phyloP scores from a whole-genome alignment of 108 stramenopile genomes.

The Schizochytrium sp. region DNA sequence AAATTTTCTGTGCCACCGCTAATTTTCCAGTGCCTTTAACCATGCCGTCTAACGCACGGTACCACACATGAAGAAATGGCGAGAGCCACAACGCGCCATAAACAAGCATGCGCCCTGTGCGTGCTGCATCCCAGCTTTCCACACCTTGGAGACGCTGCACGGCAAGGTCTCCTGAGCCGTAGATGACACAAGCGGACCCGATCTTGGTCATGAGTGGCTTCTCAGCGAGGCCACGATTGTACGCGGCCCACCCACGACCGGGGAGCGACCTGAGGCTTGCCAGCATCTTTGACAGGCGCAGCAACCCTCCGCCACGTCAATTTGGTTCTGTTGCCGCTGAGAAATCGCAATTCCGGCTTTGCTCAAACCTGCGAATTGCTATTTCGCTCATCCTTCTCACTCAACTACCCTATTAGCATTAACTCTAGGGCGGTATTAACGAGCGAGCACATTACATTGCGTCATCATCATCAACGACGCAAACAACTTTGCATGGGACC shows the following conservation, averaged over 20 bases:
- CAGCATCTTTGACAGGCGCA: too few species aligned
- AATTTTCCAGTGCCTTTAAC: conserved; percentile 20
- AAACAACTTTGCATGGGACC: too few species aligned
- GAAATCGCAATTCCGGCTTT: too few species aligned
- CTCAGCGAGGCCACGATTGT: not conserved
- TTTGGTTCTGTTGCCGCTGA: too few species aligned
- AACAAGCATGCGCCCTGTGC: conserved; percentile 46
- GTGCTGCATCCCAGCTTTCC: conserved; percentile 26
- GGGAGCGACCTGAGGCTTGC: not conserved
- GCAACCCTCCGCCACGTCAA: too few species aligned
- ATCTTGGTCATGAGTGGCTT: conserved; percentile 52
- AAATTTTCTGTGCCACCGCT: not conserved
- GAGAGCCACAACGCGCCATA: conserved; percentile 50
- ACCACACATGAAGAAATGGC: conserved; percentile 55
- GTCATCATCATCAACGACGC: too few species aligned
- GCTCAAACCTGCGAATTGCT: too few species aligned
- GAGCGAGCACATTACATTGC: too few species aligned
- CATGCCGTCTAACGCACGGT: conserved; percentile 29
- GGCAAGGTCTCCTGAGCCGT: not conserved
- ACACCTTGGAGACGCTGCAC: conserved; percentile 25
- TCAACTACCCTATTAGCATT: too few species aligned
- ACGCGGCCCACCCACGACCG: conserved; percentile 46
- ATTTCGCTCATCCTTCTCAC: too few species aligned
- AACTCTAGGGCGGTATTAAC: too few species aligned
- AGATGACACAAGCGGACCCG: conserved; percentile 5